Evolutionary conservation across 1,284 basidiomycete species (phyloP).

Genomic region (Cryptococcus deneoformans): DNA sequence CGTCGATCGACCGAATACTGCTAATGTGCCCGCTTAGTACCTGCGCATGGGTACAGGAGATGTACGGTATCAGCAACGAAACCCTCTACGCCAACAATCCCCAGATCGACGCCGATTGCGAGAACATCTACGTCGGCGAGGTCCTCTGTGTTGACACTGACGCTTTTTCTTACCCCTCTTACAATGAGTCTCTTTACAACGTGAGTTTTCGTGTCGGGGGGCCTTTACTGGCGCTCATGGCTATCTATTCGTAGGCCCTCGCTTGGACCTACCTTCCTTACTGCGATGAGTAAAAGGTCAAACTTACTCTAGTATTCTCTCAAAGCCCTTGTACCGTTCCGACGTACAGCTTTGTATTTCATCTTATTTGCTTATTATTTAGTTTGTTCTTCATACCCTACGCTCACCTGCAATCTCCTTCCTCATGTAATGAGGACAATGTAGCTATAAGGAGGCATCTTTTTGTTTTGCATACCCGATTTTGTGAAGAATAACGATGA

Average conservation of each 20-base stretch:
- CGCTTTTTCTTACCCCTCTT: conserved; percentile 39
- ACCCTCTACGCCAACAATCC: conserved; percentile 50
- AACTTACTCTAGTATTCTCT: background rate
- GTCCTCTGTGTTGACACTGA: conserved; percentile 49
- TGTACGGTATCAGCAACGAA: conserved; percentile 40
- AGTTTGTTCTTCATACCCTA: too few relatives aligned
- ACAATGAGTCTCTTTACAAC: conserved; percentile 39
- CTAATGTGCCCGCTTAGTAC: conserved; percentile 28
- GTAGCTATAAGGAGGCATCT: too few relatives aligned
- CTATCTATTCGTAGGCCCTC: conserved; percentile 21
- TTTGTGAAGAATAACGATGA: too few relatives aligned
- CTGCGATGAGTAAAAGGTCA: conserved; percentile 24
- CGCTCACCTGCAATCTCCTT: too few relatives aligned
- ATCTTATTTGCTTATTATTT: background rate
- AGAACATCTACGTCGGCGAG: conserved; percentile 51
- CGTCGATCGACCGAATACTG: background rate
- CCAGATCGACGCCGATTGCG: conserved; percentile 46
- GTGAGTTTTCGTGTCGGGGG: conserved; percentile 18
- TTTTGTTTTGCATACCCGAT: too few relatives aligned
- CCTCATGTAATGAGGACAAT: too few relatives aligned
- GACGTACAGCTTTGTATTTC: background rate
- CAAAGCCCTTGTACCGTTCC: background rate
- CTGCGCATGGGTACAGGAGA: conserved; percentile 39
- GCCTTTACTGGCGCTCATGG: background rate
- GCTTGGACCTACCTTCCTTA: conserved; percentile 44